Evolutionary conservation across 805 yeast genomes (phyloP).

Genomic region (Candida quercuum): DNA sequence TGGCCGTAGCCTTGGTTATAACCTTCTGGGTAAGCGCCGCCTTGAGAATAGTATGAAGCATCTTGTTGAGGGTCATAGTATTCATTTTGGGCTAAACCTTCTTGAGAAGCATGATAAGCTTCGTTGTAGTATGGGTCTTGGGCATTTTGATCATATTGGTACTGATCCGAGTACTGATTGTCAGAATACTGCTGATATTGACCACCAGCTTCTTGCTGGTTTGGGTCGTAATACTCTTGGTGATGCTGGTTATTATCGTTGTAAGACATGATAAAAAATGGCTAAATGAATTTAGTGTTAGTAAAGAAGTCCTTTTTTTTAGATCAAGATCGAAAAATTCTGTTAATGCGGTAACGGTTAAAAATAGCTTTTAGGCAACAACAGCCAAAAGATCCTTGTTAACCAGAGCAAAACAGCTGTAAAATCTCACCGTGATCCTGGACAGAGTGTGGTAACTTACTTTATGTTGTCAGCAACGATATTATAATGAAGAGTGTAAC

Average conservation of each 20-base stretch:
- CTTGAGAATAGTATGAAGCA: slow-evolving; percentile 38
- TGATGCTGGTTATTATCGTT: slow-evolving; percentile 9
- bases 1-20: slow-evolving; percentile 27
- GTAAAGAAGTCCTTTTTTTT: too few relatives aligned
- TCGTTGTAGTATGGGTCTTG: slow-evolving; percentile 37
- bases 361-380: too few relatives aligned
- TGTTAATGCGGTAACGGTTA: too few relatives aligned
- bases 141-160: slow-evolving; percentile 34
- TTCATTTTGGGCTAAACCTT: slow-evolving; percentile 23
- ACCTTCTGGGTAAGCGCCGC: slow-evolving; percentile 43
- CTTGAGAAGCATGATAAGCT: slow-evolving; percentile 28
- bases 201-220: slow-evolving; percentile 29
- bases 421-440: too few relatives aligned
- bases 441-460: too few relatives aligned
- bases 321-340: too few relatives aligned
- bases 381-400: too few relatives aligned
- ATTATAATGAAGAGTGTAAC: not conserved
- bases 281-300: not conserved
- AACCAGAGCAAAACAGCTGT: too few relatives aligned
- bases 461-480: not conserved
- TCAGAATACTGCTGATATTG: slow-evolving; percentile 19
- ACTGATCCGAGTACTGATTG: slow-evolving; percentile 29
- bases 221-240: slow-evolving; percentile 24
- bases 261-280: slow-evolving; percentile 1
- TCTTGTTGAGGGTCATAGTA: slow-evolving; percentile 26